Percentiles rank a stretch among this genome's conserved stretches.
Conservation (phyloP, 345 rosid genomes). For the Populus deltoides region DNA sequence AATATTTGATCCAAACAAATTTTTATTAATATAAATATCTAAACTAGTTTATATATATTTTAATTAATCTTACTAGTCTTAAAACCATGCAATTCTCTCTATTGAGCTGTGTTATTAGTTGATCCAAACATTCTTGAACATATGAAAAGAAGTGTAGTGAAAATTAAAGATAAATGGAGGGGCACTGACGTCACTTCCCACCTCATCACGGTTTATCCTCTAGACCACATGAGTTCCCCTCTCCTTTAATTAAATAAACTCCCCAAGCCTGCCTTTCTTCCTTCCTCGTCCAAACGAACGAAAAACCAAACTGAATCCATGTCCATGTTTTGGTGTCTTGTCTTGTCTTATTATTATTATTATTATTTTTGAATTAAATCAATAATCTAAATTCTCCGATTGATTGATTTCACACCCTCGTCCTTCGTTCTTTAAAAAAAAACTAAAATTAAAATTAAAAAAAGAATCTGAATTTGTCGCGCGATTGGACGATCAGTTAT, state of each 20-base stretch:
- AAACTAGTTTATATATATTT: no score
- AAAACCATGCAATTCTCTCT: no score
- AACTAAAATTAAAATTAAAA: neutral
- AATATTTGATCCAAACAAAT: no score
- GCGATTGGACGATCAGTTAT: constrained; percentile 20
- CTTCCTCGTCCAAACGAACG: neutral
- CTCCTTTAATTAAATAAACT: neutral
- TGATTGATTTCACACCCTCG: neutral
- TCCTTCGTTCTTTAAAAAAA: neutral
- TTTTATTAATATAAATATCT: no score
- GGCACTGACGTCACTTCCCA: constrained; percentile 4
- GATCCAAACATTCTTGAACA: no score
- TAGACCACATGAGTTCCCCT: neutral
- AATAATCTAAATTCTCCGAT: neutral
- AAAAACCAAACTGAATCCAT: neutral
- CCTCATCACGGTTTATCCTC: neutral
- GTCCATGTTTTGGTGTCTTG: neutral
- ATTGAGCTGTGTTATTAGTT: no score
- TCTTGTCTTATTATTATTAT: no score
- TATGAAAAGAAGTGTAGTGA: neutral
- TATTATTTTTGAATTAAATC: neutral
- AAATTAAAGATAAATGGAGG: constrained; percentile 7
- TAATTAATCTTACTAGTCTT: no score
- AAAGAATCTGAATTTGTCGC: constrained; percentile 3
- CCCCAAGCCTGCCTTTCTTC: neutral